Evolutionary conservation across 2,329 filamentous ascomycete genomes (phyloP).

Genomic region (Thelonectria olida): DNA sequence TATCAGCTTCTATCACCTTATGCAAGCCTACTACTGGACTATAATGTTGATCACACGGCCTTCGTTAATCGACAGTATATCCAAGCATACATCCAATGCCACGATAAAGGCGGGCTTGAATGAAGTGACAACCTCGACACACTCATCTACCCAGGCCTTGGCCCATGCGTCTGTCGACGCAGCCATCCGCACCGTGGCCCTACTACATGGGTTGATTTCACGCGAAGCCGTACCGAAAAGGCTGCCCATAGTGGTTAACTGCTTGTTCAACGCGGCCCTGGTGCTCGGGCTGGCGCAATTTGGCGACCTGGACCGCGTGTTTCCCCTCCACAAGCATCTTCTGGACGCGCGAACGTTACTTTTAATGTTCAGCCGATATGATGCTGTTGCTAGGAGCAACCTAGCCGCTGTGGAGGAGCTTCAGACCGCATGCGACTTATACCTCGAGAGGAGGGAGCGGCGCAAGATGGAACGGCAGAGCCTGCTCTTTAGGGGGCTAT

Average conservation of each 20-base stretch:
- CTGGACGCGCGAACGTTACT: slow-evolving; percentile 34
- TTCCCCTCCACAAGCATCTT: slow-evolving; percentile 41
- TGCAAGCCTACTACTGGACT: slow-evolving; percentile 48
- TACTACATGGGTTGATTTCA: slow-evolving; percentile 46
- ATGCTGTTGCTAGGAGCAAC: slow-evolving; percentile 27
- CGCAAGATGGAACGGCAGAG: too few relatives aligned
- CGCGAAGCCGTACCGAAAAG: slow-evolving; percentile 48
- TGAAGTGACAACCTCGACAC: too few relatives aligned
- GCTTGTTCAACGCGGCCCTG: slow-evolving; percentile 53
- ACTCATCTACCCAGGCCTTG: slow-evolving; percentile 36
- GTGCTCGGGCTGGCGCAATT: slow-evolving; percentile 55
- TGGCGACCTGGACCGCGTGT: slow-evolving; percentile 50
- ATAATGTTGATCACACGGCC: slow-evolving; percentile 49
- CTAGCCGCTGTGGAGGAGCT: slow-evolving; percentile 30
- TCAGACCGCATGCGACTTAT: slow-evolving; percentile 29
- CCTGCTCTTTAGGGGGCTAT: too few relatives aligned
- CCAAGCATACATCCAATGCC: too few relatives aligned
- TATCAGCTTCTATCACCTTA: slow-evolving; percentile 41
- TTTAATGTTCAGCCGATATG: slow-evolving; percentile 25
- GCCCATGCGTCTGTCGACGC: slow-evolving; percentile 46
- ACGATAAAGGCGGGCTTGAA: too few relatives aligned
- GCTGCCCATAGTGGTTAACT: slow-evolving; percentile 56
- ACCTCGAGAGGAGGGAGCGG: too few relatives aligned
- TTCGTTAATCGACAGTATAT: slow-evolving; percentile 43
- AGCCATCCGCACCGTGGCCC: slow-evolving; percentile 46